Percentiles rank a stretch among this genome's conserved stretches.
These are phyloP conservation scores for Copromyces sp. DNA, from an alignment of 495 filamentous ascomycete species.

Conservation along the genomic window DNA sequence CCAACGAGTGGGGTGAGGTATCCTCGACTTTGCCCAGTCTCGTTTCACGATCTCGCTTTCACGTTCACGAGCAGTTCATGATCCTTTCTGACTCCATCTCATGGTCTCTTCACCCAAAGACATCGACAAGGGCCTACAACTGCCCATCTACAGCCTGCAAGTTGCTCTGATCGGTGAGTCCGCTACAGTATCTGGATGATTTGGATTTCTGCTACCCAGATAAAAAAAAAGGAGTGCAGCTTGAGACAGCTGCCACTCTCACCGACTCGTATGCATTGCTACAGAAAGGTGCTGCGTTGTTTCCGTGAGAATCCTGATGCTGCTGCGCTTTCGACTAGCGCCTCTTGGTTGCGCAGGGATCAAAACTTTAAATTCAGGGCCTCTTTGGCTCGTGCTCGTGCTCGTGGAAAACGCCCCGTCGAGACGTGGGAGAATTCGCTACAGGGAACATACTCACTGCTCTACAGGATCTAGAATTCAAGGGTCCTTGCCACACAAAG, in stretches of 20 bases:
- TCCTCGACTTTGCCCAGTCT: background rate
- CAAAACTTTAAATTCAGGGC: constrained; percentile 5
- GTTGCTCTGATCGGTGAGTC: background rate
- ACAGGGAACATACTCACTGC: background rate
- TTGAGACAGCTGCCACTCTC: background rate
- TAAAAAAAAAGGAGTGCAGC: background rate
- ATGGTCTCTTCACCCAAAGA: background rate
- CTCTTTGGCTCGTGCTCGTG: background rate
- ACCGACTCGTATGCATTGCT: background rate
- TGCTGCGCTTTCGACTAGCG: background rate
- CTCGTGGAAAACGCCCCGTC: background rate
- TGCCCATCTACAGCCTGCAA: background rate
- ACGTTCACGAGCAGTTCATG: background rate
- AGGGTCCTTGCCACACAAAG: background rate
- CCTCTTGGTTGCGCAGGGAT: background rate
- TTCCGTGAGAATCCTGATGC: background rate
- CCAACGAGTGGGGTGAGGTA: background rate
- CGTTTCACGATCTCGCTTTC: background rate
- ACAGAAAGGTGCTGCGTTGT: background rate
- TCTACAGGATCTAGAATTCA: background rate
- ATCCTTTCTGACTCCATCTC: background rate
- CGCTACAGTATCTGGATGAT: background rate
- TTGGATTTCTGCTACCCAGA: background rate
- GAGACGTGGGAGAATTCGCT: background rate
- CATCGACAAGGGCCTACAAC: background rate